phyloP scores from a whole-genome alignment of 768 basidiomycete genomes.

The Paxillus rubicundulus region DNA sequence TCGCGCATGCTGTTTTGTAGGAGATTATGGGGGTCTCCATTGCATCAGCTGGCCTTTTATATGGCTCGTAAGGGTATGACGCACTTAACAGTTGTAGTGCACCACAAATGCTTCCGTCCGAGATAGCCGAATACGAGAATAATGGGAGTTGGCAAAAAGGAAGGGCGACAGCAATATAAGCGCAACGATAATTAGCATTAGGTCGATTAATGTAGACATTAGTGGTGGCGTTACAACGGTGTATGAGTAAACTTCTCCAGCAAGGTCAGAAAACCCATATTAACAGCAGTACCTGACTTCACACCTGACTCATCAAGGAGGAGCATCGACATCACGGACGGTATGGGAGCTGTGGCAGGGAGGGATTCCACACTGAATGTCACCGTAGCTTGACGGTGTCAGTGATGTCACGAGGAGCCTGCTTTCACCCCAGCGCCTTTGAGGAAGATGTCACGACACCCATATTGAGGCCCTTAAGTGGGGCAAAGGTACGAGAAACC shows the following conservation, averaged over 20 bases:
- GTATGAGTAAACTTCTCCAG: no score
- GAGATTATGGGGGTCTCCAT: background rate
- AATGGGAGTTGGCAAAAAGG: no score
- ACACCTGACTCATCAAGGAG: background rate
- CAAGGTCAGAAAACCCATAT: background rate
- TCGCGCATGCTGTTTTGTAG: background rate
- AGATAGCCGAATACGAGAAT: no score
- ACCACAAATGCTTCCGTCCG: background rate
- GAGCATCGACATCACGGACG: no score
- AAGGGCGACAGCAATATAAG: no score
- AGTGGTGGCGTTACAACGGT: no score
- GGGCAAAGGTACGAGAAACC: background rate
- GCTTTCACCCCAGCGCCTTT: background rate
- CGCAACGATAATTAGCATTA: no score
- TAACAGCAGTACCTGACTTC: background rate
- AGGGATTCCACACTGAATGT: background rate
- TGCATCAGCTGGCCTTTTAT: background rate
- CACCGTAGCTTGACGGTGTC: background rate
- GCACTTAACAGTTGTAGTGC: background rate
- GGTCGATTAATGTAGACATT: no score
- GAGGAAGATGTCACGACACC: background rate
- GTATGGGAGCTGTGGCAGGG: background rate
- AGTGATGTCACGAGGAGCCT: slow-evolving; percentile 1
- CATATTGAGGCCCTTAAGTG: background rate
- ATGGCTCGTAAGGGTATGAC: background rate